A percentile compares a stretch with the other conserved stretches of the same genome.
These are phyloP conservation scores for Peziza echinospora DNA, from an alignment of 495 filamentous ascomycete species.

Conservation along the genomic window DNA sequence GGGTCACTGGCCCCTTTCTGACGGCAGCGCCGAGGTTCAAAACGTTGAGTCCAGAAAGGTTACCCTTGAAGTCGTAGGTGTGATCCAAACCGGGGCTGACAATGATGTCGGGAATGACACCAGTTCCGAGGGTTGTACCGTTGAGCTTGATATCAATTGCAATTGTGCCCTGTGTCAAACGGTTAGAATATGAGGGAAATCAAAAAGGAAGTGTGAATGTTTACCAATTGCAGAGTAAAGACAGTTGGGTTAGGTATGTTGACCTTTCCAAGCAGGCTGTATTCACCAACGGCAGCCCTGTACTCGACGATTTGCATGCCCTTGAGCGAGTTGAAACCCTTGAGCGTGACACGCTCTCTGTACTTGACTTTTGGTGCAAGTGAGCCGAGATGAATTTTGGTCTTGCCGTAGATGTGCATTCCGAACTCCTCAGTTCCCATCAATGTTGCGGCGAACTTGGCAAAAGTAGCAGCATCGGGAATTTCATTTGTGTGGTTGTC, in stretches of 20 bases:
- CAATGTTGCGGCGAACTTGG: conserved; percentile 8
- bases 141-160: conserved; percentile 8
- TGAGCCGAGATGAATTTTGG: conserved; percentile 10
- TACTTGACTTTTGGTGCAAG: conserved; percentile 12
- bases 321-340: conserved; percentile 16
- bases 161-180: conserved; percentile 13
- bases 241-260: conserved; percentile 18
- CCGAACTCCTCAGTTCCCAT: conserved; percentile 5
- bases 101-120: conserved; percentile 9
- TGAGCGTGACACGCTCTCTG: conserved; percentile 11
- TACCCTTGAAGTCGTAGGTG: conserved; percentile 11
- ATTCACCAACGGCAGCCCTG: conserved; percentile 1
- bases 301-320: conserved; percentile 18
- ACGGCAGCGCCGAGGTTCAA: not conserved
- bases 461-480: conserved; percentile 3
- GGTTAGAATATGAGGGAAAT: too few relatives aligned
- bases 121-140: conserved; percentile 5
- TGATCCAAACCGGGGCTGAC: conserved; percentile 10
- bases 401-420: conserved; percentile 9
- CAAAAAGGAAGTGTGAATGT: too few relatives aligned
- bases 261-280: conserved; percentile 13
- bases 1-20: not conserved
- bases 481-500: conserved; percentile 7
- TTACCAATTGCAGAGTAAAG: conserved; percentile 16
- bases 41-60: not conserved